phyloP scores from a whole-genome alignment of 148 eudicot species.

The Cornus florida region DNA sequence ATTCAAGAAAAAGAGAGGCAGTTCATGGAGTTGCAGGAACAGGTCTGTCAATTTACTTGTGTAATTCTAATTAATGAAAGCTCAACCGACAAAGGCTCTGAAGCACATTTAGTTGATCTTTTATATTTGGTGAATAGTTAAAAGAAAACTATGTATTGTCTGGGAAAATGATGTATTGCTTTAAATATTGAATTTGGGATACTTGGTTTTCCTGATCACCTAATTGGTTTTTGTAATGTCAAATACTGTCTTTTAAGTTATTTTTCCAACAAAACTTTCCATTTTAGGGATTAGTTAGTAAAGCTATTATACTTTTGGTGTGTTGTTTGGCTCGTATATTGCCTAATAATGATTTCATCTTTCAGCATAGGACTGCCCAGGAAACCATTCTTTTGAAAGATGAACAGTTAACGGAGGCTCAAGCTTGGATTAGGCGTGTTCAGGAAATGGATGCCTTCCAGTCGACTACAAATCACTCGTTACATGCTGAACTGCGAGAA shows the following conservation, averaged over 20 bases:
- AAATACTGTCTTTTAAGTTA: background rate
- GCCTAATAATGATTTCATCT: constrained; percentile 11
- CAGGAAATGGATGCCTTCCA: constrained; percentile 92
- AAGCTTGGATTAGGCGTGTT: constrained; percentile 74
- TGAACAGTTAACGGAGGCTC: constrained; percentile 87
- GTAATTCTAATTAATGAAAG: background rate
- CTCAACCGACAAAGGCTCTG: background rate
- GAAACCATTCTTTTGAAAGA: constrained; percentile 76
- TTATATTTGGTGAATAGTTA: background rate
- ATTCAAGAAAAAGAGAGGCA: constrained; percentile 87
- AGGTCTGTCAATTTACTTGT: constrained; percentile 43
- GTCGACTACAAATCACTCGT: constrained; percentile 47
- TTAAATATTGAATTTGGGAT: background rate
- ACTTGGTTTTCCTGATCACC: background rate
- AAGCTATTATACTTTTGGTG: background rate
- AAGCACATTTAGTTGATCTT: background rate
- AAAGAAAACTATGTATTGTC: background rate
- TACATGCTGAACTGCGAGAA: constrained; percentile 86
- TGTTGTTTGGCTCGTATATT: background rate
- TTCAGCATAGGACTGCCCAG: constrained; percentile 85
- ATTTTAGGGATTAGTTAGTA: background rate
- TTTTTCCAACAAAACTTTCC: background rate
- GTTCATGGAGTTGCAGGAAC: constrained; percentile 90
- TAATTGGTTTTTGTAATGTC: background rate
- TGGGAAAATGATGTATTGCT: background rate